A percentile compares a stretch with the other conserved stretches of the same genome.
Evolutionary conservation across 2,329 filamentous ascomycete genomes (phyloP).

Genomic region (Zelopaecilomyces penicillatus): DNA sequence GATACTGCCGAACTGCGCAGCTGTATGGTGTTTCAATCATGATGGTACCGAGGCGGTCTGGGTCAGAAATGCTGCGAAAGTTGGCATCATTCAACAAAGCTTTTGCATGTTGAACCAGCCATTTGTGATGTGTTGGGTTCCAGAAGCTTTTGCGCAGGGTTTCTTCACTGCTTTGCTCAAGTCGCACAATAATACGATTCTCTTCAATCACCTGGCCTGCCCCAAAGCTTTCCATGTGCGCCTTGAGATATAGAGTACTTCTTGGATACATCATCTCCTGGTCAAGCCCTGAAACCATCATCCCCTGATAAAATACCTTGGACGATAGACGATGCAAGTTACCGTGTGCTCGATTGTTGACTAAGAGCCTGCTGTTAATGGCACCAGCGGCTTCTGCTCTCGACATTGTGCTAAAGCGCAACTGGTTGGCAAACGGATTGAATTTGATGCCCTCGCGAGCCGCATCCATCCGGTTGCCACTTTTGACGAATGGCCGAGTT

Average conservation of each 20-base stretch:
- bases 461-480: conserved; percentile 12
- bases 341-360: conserved; percentile 30
- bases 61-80: conserved; percentile 23
- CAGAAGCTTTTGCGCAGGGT: conserved; percentile 28
- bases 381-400: conserved; percentile 25
- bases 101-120: conserved; percentile 25
- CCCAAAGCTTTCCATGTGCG: conserved; percentile 20
- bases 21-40: conserved; percentile 38
- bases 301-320: conserved; percentile 30
- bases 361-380: conserved; percentile 23
- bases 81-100: conserved; percentile 21
- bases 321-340: conserved; percentile 34
- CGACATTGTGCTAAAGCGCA: conserved; percentile 30
- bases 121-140: conserved; percentile 30
- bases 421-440: conserved; percentile 25
- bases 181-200: conserved; percentile 29
- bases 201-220: conserved; percentile 15
- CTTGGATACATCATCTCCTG: conserved; percentile 17
- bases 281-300: conserved; percentile 28
- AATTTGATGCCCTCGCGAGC: conserved; percentile 14
- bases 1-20: conserved; percentile 28
- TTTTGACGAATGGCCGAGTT: conserved; percentile 34
- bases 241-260: conserved; percentile 19
- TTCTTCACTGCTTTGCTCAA: conserved; percentile 19
- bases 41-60: conserved; percentile 24